Percentiles rank a stretch among this genome's conserved stretches.
Conservation (phyloP, 345 rosid genomes). For the Populus deltoides region DNA sequence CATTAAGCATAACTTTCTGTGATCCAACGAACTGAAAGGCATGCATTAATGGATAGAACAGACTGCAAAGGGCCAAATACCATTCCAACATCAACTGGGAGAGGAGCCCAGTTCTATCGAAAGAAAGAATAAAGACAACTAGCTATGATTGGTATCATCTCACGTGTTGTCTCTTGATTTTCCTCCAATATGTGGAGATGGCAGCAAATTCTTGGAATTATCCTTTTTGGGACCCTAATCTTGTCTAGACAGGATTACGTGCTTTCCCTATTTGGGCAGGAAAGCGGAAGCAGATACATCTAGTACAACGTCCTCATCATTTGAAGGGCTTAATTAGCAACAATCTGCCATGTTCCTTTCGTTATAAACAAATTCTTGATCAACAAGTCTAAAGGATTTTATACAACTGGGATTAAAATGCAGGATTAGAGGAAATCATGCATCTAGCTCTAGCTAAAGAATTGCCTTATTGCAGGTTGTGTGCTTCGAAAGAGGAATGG, state of each 20-base stretch:
- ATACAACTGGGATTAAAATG: too few species aligned
- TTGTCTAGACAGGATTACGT: background rate
- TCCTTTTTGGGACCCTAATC: constrained; percentile 14
- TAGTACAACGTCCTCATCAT: background rate
- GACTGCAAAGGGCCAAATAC: background rate
- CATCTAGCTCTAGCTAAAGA: background rate
- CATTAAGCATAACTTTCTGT: background rate
- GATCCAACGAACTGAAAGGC: background rate
- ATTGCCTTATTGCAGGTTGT: background rate
- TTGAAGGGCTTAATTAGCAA: background rate
- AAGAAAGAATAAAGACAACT: constrained; percentile 5
- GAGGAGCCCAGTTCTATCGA: background rate
- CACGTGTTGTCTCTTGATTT: background rate
- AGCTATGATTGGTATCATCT: background rate
- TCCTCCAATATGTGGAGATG: background rate
- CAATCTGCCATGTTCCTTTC: too few species aligned
- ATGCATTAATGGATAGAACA: background rate
- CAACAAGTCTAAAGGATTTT: background rate
- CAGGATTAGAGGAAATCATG: background rate
- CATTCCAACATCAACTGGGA: constrained; percentile 4
- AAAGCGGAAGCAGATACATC: background rate
- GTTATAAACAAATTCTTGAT: background rate
- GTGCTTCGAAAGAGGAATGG: background rate
- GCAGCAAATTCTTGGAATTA: constrained; percentile 7
- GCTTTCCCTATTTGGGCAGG: constrained; percentile 24